Conservation (phyloP, 148 eudicot species). For the Persicaria maculosa region DNA sequence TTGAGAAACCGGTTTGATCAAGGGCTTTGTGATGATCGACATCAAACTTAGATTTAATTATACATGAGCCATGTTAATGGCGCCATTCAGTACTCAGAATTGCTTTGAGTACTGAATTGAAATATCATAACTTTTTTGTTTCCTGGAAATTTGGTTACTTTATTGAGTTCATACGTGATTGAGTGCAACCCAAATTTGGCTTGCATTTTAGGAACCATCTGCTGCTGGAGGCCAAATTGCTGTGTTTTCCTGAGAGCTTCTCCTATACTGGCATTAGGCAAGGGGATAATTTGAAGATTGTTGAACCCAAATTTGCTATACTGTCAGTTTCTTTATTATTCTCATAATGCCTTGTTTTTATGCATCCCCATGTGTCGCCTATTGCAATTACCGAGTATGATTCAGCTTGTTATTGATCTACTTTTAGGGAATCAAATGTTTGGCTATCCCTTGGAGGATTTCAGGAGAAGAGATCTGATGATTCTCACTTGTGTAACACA, state of each 20-base stretch:
- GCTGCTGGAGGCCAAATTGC: slow-evolving; percentile 14
- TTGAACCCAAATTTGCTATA: slow-evolving; percentile 26
- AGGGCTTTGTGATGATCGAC: too few species aligned
- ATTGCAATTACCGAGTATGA: neutral
- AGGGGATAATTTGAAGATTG: slow-evolving; percentile 17
- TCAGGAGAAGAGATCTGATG: slow-evolving; percentile 57
- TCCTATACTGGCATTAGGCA: too few species aligned
- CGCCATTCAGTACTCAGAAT: neutral
- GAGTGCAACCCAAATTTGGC: neutral
- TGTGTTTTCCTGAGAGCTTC: too few species aligned
- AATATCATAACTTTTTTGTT: neutral
- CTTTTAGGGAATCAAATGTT: too few species aligned
- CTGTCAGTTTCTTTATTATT: neutral
- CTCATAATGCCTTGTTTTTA: too few species aligned
- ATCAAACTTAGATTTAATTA: neutral
- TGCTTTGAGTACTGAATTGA: neutral
- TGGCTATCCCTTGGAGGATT: too few species aligned
- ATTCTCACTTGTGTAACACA: slow-evolving; percentile 72
- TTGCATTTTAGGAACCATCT: slow-evolving; percentile 56
- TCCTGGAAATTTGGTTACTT: neutral
- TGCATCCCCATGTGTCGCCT: neutral
- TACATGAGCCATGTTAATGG: neutral
- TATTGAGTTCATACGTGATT: neutral
- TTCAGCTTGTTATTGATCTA: too few species aligned
- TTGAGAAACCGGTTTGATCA: too few species aligned